Conservation (phyloP, 176 grass and related monocot species). For the Carex parvula region DNA sequence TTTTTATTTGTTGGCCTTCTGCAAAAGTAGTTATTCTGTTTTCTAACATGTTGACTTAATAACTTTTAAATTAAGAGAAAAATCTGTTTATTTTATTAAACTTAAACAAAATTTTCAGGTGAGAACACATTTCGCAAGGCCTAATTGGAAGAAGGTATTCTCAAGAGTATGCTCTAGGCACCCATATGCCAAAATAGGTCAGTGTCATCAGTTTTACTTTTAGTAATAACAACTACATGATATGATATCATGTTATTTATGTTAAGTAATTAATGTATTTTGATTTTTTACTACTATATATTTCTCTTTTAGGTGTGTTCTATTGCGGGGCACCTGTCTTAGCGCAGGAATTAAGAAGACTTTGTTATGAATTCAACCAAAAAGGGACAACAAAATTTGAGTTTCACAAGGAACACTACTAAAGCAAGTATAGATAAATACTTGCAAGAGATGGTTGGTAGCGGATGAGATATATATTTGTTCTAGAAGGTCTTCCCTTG, state of each 20-base stretch:
- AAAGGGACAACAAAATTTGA: conserved; percentile 39
- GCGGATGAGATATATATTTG: conserved; percentile 5
- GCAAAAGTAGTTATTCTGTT: background rate
- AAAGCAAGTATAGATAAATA: conserved; percentile 13
- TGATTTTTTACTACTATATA: background rate
- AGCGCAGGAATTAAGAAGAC: conserved; percentile 23
- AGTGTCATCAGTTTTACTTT: background rate
- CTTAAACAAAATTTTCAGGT: conserved; percentile 25
- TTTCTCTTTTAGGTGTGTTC: conserved; percentile 22
- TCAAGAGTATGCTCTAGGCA: conserved; percentile 30
- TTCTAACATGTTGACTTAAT: background rate
- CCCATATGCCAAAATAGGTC: conserved; percentile 32
- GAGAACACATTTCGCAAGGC: conserved; percentile 32
- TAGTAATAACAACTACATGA: background rate
- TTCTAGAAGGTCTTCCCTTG: conserved; percentile 28
- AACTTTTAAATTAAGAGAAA: background rate
- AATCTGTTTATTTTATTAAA: background rate
- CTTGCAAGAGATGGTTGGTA: background rate
- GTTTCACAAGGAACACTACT: conserved; percentile 34
- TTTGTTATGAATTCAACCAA: conserved; percentile 35
- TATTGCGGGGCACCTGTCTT: conserved; percentile 33
- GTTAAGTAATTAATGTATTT: background rate
- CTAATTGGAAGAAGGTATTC: conserved; percentile 38
- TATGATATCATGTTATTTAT: conserved; percentile 2
- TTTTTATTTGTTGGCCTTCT: background rate